Percentiles rank a stretch among this genome's conserved stretches.
These are phyloP conservation scores for Houttuynia cordata DNA, from an alignment of 164 flowering plant species.

Conservation along the genomic window DNA sequence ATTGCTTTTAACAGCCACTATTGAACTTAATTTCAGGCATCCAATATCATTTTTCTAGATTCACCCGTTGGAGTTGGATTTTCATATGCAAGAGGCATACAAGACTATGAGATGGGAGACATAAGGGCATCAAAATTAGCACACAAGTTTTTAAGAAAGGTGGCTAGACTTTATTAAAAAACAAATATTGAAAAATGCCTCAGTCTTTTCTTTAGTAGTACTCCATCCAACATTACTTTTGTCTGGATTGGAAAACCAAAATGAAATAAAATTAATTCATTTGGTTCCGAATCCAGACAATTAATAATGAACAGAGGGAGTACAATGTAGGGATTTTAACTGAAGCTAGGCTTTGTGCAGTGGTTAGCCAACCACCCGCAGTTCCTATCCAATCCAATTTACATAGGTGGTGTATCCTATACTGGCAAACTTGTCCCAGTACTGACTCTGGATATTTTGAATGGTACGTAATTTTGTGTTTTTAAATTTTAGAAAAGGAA, in stretches of 20 bases:
- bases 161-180: not conserved
- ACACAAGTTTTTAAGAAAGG: not conserved
- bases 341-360: constrained; percentile 8
- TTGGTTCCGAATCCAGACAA: too few relatives aligned
- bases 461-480: constrained; percentile 8
- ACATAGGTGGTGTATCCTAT: constrained; percentile 28
- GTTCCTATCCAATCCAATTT: constrained; percentile 20
- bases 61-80: constrained; percentile 17
- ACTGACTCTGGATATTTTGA: constrained; percentile 10
- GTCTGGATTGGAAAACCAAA: too few relatives aligned
- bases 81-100: constrained; percentile 6
- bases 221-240: not conserved
- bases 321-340: too few relatives aligned
- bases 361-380: constrained; percentile 18
- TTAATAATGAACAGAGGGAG: too few relatives aligned
- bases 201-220: not conserved
- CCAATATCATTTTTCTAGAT: constrained; percentile 14
- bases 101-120: not conserved
- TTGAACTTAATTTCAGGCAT: constrained; percentile 4
- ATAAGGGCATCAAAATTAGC: not conserved
- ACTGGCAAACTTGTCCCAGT: constrained; percentile 20
- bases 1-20: too few relatives aligned
- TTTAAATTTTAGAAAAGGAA: too few relatives aligned
- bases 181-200: too few relatives aligned
- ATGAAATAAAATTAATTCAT: too few relatives aligned